Conservation (phyloP, 2,329 filamentous ascomycete genomes). For the Hortaea werneckii region DNA sequence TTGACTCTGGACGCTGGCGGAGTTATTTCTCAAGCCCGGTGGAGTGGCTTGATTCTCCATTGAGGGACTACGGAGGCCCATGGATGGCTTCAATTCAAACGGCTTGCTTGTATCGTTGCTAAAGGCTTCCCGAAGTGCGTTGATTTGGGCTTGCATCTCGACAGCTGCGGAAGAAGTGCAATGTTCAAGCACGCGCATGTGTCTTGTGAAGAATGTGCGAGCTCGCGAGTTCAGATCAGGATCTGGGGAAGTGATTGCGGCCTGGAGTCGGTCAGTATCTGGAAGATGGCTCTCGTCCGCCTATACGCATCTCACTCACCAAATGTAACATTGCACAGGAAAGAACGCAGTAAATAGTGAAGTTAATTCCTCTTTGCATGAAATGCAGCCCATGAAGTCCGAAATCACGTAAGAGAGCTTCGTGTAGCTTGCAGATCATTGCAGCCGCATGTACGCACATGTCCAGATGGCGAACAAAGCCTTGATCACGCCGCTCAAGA, state of each 20-base stretch:
- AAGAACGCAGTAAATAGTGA: constrained; percentile 83
- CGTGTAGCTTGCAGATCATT: constrained; percentile 73
- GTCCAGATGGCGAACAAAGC: constrained; percentile 82
- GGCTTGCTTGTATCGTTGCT: constrained; percentile 75
- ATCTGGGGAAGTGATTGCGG: constrained; percentile 87
- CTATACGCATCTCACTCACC: constrained; percentile 45
- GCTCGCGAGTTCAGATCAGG: constrained; percentile 77
- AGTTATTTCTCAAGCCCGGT: constrained; percentile 4
- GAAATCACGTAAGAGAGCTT: constrained; percentile 66
- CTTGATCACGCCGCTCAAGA: constrained; percentile 64
- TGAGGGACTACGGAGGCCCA: constrained; percentile 57
- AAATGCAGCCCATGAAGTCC: constrained; percentile 72
- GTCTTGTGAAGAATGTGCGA: constrained; percentile 77
- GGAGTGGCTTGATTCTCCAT: constrained; percentile 29
- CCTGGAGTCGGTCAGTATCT: constrained; percentile 32
- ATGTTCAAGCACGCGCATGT: constrained; percentile 86
- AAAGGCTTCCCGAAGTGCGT: constrained; percentile 81
- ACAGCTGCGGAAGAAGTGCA: constrained; percentile 73
- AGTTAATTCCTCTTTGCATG: constrained; percentile 91
- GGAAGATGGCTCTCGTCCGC: background rate
- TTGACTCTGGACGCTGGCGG: constrained; percentile 4
- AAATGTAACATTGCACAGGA: constrained; percentile 89
- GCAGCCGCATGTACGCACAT: constrained; percentile 79
- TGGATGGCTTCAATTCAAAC: constrained; percentile 79
- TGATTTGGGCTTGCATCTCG: constrained; percentile 81